These are phyloP conservation scores for Thelephora terrestris DNA, from an alignment of 1,284 basidiomycete genomes.

Conservation along the genomic window DNA sequence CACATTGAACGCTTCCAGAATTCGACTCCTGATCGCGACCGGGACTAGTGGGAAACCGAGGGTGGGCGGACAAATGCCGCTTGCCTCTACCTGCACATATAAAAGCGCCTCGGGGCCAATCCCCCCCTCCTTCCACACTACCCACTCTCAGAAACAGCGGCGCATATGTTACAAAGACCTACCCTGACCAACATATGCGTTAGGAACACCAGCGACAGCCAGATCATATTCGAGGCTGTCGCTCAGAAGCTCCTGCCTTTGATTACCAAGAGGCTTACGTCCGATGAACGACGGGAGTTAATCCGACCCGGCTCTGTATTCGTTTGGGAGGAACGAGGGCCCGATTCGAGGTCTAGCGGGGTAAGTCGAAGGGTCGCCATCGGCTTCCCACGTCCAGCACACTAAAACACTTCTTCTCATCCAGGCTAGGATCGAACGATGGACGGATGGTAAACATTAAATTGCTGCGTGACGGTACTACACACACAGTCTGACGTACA, in stretches of 20 bases:
- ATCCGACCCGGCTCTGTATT: conserved; percentile 35
- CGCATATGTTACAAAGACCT: conserved; percentile 30
- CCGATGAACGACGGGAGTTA: conserved; percentile 29
- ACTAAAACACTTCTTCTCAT: conserved; percentile 5
- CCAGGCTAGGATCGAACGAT: conserved; percentile 60
- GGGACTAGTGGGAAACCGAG: too few species aligned
- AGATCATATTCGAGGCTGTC: conserved; percentile 34
- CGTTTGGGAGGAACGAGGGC: conserved; percentile 36
- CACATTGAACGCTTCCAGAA: too few species aligned
- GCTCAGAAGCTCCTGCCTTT: conserved; percentile 27
- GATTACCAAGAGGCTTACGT: conserved; percentile 30
- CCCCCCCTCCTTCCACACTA: conserved; percentile 1
- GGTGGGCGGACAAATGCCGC: not conserved
- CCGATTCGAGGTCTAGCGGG: conserved; percentile 27
- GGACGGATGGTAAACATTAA: conserved; percentile 28
- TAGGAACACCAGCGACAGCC: conserved; percentile 30
- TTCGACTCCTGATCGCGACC: too few species aligned
- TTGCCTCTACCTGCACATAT: conserved; percentile 2
- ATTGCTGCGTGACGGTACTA: not conserved
- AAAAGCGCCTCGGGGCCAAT: conserved; percentile 5
- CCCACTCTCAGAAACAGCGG: conserved; percentile 1
- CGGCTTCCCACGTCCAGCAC: conserved; percentile 9
- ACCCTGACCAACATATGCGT: conserved; percentile 34
- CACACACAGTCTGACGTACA: not conserved
- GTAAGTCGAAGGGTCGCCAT: conserved; percentile 16